Conservation (phyloP, 345 rosid species). For the Lepidium africanum region DNA sequence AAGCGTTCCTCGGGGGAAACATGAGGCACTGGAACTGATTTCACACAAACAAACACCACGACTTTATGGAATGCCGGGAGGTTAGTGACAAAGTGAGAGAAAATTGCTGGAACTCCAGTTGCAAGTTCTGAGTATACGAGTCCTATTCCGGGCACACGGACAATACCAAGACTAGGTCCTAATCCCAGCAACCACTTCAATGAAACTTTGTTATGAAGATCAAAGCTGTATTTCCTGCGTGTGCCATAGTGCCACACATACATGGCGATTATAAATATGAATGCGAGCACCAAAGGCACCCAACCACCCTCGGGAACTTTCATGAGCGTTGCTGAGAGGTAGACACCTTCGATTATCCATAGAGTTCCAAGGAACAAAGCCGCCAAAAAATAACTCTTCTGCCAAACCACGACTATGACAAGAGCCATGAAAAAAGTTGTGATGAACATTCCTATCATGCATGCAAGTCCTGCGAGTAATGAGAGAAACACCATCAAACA, state of each 20-base stretch:
- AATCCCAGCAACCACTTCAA: conserved; percentile 83
- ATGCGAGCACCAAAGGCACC: conserved; percentile 74
- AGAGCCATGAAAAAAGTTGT: conserved; percentile 92
- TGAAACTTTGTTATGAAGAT: conserved; percentile 93
- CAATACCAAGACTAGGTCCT: conserved; percentile 95
- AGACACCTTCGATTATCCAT: conserved; percentile 68
- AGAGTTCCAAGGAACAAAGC: conserved; percentile 55
- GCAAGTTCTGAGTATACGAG: conserved; percentile 89
- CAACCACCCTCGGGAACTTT: conserved; percentile 89
- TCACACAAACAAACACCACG: conserved; percentile 85
- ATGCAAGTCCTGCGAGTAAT: conserved; percentile 66
- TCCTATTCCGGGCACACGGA: conserved; percentile 94
- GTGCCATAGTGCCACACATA: conserved; percentile 92
- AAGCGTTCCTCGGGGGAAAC: conserved; percentile 90
- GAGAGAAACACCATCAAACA: conserved; percentile 14
- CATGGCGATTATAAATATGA: conserved; percentile 65
- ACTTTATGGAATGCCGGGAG: conserved; percentile 92
- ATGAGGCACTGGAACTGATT: conserved; percentile 89
- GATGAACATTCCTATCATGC: conserved; percentile 77
- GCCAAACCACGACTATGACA: conserved; percentile 76
- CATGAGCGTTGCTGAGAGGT: conserved; percentile 73
- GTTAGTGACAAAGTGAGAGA: conserved; percentile 94
- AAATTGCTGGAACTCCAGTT: conserved; percentile 87
- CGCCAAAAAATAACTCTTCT: conserved; percentile 46
- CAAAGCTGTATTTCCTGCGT: conserved; percentile 80